Evolutionary conservation across 306 rosid genomes (phyloP).

Genomic region (Cucurbita ficifolia): DNA sequence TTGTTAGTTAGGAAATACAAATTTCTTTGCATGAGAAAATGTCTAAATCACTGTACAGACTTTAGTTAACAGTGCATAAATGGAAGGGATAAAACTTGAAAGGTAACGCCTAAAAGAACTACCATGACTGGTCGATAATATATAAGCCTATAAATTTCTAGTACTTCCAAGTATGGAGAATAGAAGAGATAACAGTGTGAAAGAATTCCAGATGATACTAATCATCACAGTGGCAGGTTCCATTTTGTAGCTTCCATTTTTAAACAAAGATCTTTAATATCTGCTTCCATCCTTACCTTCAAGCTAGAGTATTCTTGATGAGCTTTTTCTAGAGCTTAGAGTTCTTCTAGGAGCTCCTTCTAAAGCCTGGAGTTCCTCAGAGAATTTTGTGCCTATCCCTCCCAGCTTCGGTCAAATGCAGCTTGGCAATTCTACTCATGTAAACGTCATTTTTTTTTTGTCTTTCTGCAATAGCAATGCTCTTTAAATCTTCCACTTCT

Average conservation of each 20-base stretch:
- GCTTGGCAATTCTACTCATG: slow-evolving; percentile 36
- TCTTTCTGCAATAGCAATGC: slow-evolving; percentile 62
- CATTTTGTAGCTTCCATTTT: slow-evolving; percentile 91
- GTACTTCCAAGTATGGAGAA: not conserved
- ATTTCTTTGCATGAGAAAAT: not conserved
- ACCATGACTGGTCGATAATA: not conserved
- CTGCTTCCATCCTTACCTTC: slow-evolving; percentile 79
- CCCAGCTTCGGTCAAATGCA: slow-evolving; percentile 43
- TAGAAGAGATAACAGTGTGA: not conserved
- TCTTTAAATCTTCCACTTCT: slow-evolving; percentile 69
- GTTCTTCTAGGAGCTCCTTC: slow-evolving; percentile 6
- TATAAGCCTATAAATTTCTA: not conserved
- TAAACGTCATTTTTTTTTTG: slow-evolving; percentile 70
- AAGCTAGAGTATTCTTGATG: slow-evolving; percentile 58
- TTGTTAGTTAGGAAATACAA: not conserved
- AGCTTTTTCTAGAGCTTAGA: slow-evolving; percentile 53
- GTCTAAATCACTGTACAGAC: not conserved
- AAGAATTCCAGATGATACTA: not conserved
- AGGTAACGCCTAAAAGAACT: not conserved
- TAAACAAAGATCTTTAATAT: slow-evolving; percentile 59
- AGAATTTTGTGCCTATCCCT: slow-evolving; percentile 43
- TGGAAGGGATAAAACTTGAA: not conserved
- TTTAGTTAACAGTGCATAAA: not conserved
- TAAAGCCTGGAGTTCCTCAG: slow-evolving; percentile 20
- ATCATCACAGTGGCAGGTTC: slow-evolving; percentile 45